Base-by-base conservation (phyloP, 1,139 yeast genomes). In the Yamadazyma buinensis region DNA sequence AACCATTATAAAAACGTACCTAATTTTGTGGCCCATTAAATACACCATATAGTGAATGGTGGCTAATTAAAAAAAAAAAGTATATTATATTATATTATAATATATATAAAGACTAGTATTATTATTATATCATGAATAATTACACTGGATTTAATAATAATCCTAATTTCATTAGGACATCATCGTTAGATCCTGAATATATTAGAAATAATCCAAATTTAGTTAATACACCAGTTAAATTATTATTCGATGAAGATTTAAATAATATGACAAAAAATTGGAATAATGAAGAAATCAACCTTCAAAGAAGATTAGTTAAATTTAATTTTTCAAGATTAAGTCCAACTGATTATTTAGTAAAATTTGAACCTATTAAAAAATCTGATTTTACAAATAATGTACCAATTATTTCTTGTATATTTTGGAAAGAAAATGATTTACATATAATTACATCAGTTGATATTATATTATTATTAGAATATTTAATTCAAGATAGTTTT, bases 381-480 rank as follows among this genome's bases (percentile, higher is more conserved):
- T 42, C 48, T 13, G 51, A 59, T 17, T 56, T 50, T 37, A 44
- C 50, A 24, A 50, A 47, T 26, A 48, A 50, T 17, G 49, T 66
- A 2, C 46, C 67, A 17, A 57, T 67, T 13, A 69, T 81, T 27
- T 74, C 81, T 15, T 82, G 88, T 50, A 77, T 81, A 25, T 71
- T 65, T 51, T 79, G 85, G 84, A 59, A 62, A 36, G 80, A 73
- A 38, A 59, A 66, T 37, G 60, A 66, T 29, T 60, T 67, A 37
- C 70, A 67, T 49, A 77, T 69, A 37, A 79, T 80, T 26, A 81
- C 88, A 0, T 74, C 82, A 2, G 88, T 81, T 20, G 88, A 81
- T 50, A 67, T 82, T 35, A 77, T 81, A 14, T 53, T 67, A 23
- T 54, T 81, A 9, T 60, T 81, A 30, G 87, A 81, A 51, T 68